Percentiles rank a stretch among this genome's conserved stretches.
phyloP scores from a whole-genome alignment of 2,329 filamentous ascomycete species.

The Cladosporium austrohemisphaericum region DNA sequence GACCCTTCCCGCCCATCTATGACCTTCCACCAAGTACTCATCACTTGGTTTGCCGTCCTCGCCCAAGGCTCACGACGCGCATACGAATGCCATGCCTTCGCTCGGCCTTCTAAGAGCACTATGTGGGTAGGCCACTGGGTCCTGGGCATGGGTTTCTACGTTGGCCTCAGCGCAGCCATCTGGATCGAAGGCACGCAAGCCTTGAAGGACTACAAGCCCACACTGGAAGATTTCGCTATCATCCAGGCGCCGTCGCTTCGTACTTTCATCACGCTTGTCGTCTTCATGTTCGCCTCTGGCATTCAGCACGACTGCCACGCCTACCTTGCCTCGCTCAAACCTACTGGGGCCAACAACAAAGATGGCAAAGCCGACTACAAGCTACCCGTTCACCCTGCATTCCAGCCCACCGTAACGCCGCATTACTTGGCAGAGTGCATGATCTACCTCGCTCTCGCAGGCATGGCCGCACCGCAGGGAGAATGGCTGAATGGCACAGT shows the following conservation, averaged over 20 bases:
- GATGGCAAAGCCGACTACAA: constrained; percentile 63
- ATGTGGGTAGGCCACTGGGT: constrained; percentile 88
- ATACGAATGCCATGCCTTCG: constrained; percentile 66
- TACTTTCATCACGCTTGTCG: constrained; percentile 53
- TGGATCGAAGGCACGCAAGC: constrained; percentile 79
- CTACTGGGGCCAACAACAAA: constrained; percentile 6
- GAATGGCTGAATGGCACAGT: constrained; percentile 68
- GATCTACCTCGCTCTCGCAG: constrained; percentile 74
- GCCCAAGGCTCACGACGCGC: constrained; percentile 72
- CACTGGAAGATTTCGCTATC: constrained; percentile 36
- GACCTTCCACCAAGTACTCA: constrained; percentile 57
- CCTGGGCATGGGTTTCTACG: constrained; percentile 74
- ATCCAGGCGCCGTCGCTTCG: constrained; percentile 46
- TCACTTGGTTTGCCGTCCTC: constrained; percentile 70
- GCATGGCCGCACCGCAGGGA: constrained; percentile 68
- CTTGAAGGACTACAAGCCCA: constrained; percentile 34
- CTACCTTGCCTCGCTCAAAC: constrained; percentile 41
- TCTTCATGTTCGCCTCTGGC: constrained; percentile 67
- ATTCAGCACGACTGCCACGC: constrained; percentile 64
- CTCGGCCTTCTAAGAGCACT: constrained; percentile 63
- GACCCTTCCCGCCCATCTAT: constrained; percentile 40
- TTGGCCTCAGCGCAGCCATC: constrained; percentile 66
- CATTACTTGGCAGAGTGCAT: constrained; percentile 89
- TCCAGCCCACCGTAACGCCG: constrained; percentile 71
- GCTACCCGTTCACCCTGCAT: constrained; percentile 69